Conservation (phyloP, 2,329 filamentous ascomycete genomes). For the Trichothecium roseum region DNA sequence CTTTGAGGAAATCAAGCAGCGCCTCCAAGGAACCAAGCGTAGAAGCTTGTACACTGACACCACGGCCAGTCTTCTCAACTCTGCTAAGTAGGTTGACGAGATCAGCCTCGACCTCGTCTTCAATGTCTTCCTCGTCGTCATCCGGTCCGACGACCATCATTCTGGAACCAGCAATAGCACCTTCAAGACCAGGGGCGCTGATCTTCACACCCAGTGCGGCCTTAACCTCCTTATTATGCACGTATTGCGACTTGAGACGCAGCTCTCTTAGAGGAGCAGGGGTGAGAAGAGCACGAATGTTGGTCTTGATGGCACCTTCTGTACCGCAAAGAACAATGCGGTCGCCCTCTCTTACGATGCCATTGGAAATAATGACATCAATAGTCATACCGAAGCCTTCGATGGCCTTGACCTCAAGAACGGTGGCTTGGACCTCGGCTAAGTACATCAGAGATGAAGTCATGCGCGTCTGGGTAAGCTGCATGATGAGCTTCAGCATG, state of each 20-base stretch:
- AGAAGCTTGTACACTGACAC: conserved; percentile 94
- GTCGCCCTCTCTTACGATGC: conserved; percentile 88
- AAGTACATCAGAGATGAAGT: conserved; percentile 96
- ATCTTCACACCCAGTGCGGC: conserved; percentile 98
- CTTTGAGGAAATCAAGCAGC: conserved; percentile 87
- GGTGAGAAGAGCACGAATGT: conserved; percentile 87
- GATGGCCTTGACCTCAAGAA: conserved; percentile 97
- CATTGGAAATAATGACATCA: conserved; percentile 92
- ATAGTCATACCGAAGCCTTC: conserved; percentile 98
- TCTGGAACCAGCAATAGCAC: conserved; percentile 91
- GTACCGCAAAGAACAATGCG: conserved; percentile 91
- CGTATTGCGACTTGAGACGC: conserved; percentile 89
- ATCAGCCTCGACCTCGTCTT: conserved; percentile 94
- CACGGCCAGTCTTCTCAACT: conserved; percentile 83
- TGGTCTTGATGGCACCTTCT: conserved; percentile 91
- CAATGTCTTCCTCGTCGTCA: conserved; percentile 93
- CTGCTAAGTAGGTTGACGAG: conserved; percentile 83
- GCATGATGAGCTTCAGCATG: conserved; percentile 90
- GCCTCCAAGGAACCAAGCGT: conserved; percentile 96
- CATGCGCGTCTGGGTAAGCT: conserved; percentile 94
- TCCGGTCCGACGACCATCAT: conserved; percentile 88
- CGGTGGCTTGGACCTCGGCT: conserved; percentile 93
- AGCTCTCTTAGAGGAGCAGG: conserved; percentile 88
- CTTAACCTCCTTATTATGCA: conserved; percentile 99
- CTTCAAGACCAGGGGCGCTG: conserved; percentile 87